Evolutionary conservation across 2,329 filamentous ascomycete genomes (phyloP).

Genomic region (Colletotrichum gloeosporioides): DNA sequence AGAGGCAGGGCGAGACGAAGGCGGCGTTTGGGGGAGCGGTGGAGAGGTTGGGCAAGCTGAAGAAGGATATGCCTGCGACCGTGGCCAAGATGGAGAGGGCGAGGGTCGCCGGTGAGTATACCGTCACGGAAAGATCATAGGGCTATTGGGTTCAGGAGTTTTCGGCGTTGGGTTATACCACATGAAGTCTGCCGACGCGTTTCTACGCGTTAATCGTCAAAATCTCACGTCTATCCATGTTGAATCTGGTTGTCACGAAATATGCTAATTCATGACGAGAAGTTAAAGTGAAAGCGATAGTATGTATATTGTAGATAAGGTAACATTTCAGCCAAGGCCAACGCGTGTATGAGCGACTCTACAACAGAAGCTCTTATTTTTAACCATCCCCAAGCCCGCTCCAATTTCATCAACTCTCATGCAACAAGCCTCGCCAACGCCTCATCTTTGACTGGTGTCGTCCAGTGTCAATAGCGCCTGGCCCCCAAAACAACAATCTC

Average conservation of each 20-base stretch:
- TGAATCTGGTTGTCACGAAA: background rate
- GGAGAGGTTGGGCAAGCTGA: constrained; percentile 55
- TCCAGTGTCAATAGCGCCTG: constrained; percentile 16
- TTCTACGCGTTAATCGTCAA: background rate
- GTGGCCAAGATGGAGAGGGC: constrained; percentile 72
- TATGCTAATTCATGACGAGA: background rate
- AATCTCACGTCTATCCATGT: background rate
- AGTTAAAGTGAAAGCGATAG: background rate
- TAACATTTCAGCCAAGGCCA: background rate
- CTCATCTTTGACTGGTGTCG: constrained; percentile 20
- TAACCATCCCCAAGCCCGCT: background rate
- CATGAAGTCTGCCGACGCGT: background rate
- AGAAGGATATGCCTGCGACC: constrained; percentile 65
- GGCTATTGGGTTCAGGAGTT: background rate
- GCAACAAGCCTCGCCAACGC: constrained; percentile 11
- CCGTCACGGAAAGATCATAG: constrained; percentile 44
- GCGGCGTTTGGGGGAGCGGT: constrained; percentile 52
- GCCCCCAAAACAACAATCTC: constrained; percentile 12
- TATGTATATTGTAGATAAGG: constrained; percentile 10
- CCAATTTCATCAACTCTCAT: background rate
- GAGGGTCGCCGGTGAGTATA: constrained; percentile 63
- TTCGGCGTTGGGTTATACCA: constrained; percentile 9
- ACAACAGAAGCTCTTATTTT: constrained; percentile 20
- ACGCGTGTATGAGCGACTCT: constrained; percentile 9
- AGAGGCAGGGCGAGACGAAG: constrained; percentile 54